Conservation (phyloP, 2,329 filamentous ascomycete genomes). For the Pseudonectria foliicola region DNA sequence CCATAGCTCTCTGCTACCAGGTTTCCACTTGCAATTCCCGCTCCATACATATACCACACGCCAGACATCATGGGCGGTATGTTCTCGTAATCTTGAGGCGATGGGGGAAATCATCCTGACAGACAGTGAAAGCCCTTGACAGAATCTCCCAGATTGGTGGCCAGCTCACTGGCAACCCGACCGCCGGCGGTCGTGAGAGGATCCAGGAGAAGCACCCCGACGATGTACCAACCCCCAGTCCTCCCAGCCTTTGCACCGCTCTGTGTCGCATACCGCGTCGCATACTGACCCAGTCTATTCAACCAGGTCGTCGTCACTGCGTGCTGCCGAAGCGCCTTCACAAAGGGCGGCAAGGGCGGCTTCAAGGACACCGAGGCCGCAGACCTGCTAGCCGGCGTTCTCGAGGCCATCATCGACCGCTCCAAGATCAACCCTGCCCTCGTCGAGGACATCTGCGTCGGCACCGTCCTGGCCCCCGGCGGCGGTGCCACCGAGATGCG, state of each 20-base stretch:
- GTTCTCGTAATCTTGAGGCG: too few relatives aligned
- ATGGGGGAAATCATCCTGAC: too few relatives aligned
- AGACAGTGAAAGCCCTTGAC: slow-evolving; percentile 54
- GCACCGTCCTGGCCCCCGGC: slow-evolving; percentile 83
- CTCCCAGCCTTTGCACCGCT: too few relatives aligned
- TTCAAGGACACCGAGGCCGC: slow-evolving; percentile 92
- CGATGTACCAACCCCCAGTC: slow-evolving; percentile 42
- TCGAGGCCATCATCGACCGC: slow-evolving; percentile 73
- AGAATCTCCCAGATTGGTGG: slow-evolving; percentile 53
- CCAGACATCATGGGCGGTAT: slow-evolving; percentile 32
- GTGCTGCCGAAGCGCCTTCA: slow-evolving; percentile 84
- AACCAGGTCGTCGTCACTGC: slow-evolving; percentile 81
- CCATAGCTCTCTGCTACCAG: slow-evolving; percentile 1
- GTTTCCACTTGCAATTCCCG: not conserved
- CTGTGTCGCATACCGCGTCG: too few relatives aligned
- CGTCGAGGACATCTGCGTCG: slow-evolving; percentile 89
- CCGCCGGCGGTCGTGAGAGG: slow-evolving; percentile 43
- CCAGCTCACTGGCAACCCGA: slow-evolving; percentile 56
- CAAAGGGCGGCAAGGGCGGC: slow-evolving; percentile 84
- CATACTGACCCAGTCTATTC: slow-evolving; percentile 16
- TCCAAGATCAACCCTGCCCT: slow-evolving; percentile 82
- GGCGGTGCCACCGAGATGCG: slow-evolving; percentile 96
- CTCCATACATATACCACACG: too few relatives aligned
- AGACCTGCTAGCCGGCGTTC: slow-evolving; percentile 77
- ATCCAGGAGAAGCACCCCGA: slow-evolving; percentile 60